phyloP scores from a whole-genome alignment of 1,139 yeast species.

The Saccharomycopsis phalli region DNA sequence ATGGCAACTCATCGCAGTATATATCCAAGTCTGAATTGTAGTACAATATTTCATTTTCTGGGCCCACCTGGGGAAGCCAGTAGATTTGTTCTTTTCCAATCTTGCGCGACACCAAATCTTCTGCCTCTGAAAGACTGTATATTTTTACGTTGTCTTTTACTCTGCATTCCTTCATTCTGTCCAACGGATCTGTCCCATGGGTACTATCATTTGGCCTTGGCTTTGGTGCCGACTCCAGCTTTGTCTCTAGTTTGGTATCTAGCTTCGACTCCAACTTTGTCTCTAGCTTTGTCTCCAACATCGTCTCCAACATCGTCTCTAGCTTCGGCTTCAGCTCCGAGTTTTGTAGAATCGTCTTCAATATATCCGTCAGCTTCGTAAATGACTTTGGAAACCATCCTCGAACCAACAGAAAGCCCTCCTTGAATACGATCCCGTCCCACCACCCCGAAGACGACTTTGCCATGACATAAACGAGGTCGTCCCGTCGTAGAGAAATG shows the following conservation, averaged over 20 bases:
- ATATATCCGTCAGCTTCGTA: constrained; percentile 28
- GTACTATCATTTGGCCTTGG: no score
- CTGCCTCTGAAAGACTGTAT: constrained; percentile 29
- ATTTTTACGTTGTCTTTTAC: constrained; percentile 21
- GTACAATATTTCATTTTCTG: constrained; percentile 45
- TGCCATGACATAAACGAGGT: constrained; percentile 30
- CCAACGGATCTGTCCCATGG: not conserved
- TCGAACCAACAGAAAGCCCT: constrained; percentile 31
- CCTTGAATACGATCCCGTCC: constrained; percentile 52
- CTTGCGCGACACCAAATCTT: constrained; percentile 25
- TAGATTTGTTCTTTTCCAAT: constrained; percentile 20
- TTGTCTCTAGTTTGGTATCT: no score
- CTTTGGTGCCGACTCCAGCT: not conserved
- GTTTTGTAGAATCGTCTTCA: not conserved
- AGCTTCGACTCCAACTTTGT: no score
- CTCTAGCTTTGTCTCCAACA: no score
- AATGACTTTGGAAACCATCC: constrained; percentile 71
- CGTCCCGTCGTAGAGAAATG: constrained; percentile 25
- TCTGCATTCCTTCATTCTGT: not conserved
- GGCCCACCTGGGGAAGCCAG: constrained; percentile 51
- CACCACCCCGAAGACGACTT: constrained; percentile 64
- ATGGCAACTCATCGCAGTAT: constrained; percentile 48
- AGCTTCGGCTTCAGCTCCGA: no score
- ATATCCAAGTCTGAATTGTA: constrained; percentile 52
- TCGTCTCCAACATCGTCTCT: no score